Evolutionary conservation across 257 asterid species (phyloP), one percentile per base, ranked within the genome.

Genomic region (Przewalskia tangutica): DNA sequence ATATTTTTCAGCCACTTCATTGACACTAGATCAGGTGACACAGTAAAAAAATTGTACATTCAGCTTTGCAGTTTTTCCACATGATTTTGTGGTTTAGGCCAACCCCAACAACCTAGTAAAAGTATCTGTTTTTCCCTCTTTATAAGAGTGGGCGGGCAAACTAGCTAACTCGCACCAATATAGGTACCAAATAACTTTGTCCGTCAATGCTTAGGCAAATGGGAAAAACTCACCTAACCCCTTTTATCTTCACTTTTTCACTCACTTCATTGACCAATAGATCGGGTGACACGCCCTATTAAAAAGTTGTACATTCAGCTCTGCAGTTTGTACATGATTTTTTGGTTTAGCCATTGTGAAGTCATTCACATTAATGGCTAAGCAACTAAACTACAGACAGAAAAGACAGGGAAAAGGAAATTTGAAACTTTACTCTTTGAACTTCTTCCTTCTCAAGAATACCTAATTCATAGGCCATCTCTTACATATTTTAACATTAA

Each of bases 351-450:
- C n/a, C 38, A 38, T 67, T 38, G 58, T 18, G n/a, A 20, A 71
- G 40, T 20, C 78, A 44, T 44, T 71, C 42, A 83, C 81, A 83
- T 40, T 20, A 70, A 66, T 53, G 55, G 36, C 83, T 82, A 81
- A 77, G 3, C 63, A 77, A 13, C 81, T 38, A 85, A 82, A 77
- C 32, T 13, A 54, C 66, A 51, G 77, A 34, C 62, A 60, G 82
- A 17, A 83, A 40, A n/a, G 71, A 77, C 67, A 80, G 73, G 42
- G 38, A 62, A 73, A 32, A 14, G 50, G n/a, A 53, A 42, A 46
- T 46, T 48, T 73, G 44, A 23, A 73, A 20, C 83, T 75, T 55
- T 42, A 55, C 84, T 75, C 75, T 76, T 73, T 23, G 18, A 73
- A 73, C 60, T 73, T 73, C 79, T 71, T 71, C 79, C 42, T 73